These are phyloP conservation scores for Coemansia sp. DNA, from an alignment of 192 early-diverging fungal species.

Conservation along the genomic window DNA sequence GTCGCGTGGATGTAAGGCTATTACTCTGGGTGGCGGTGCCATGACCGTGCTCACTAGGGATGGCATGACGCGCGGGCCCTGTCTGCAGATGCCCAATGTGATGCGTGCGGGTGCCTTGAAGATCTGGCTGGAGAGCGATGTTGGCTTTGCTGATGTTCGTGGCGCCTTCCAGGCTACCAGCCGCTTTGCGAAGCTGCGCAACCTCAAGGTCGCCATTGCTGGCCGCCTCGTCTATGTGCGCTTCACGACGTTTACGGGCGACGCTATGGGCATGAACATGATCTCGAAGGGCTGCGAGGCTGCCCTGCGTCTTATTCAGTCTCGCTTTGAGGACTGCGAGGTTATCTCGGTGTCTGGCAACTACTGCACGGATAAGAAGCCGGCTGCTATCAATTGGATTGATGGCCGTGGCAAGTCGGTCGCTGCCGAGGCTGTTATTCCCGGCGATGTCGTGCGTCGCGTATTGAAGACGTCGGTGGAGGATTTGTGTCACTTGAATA, in stretches of 20 bases:
- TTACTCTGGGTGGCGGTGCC: slow-evolving; percentile 83
- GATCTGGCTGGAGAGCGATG: slow-evolving; percentile 66
- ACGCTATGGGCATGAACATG: slow-evolving; percentile 99
- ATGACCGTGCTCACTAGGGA: slow-evolving; percentile 73
- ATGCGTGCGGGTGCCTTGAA: slow-evolving; percentile 65
- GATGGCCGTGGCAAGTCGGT: slow-evolving; percentile 94
- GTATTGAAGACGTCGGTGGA: slow-evolving; percentile 86
- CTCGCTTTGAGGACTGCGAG: slow-evolving; percentile 69
- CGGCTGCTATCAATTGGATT: slow-evolving; percentile 96
- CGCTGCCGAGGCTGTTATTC: slow-evolving; percentile 80
- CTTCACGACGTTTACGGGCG: slow-evolving; percentile 87
- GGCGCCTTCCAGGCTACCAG: slow-evolving; percentile 83
- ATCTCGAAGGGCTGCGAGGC: slow-evolving; percentile 93
- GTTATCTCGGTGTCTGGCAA: slow-evolving; percentile 86
- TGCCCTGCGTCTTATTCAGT: slow-evolving; percentile 62
- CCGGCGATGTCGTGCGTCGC: slow-evolving; percentile 70
- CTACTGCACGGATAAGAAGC: slow-evolving; percentile 97
- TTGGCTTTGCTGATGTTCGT: slow-evolving; percentile 63
- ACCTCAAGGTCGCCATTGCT: slow-evolving; percentile 78
- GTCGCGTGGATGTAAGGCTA: slow-evolving; percentile 92
- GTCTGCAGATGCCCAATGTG: slow-evolving; percentile 78
- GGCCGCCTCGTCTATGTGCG: slow-evolving; percentile 83
- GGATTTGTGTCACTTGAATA: slow-evolving; percentile 76
- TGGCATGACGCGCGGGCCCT: slow-evolving; percentile 92
- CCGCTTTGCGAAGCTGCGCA: slow-evolving; percentile 81